Percentiles rank a stretch among this genome's conserved stretches.
Conservation (phyloP, 768 basidiomycete species). For the Rubroboletus satanas region DNA sequence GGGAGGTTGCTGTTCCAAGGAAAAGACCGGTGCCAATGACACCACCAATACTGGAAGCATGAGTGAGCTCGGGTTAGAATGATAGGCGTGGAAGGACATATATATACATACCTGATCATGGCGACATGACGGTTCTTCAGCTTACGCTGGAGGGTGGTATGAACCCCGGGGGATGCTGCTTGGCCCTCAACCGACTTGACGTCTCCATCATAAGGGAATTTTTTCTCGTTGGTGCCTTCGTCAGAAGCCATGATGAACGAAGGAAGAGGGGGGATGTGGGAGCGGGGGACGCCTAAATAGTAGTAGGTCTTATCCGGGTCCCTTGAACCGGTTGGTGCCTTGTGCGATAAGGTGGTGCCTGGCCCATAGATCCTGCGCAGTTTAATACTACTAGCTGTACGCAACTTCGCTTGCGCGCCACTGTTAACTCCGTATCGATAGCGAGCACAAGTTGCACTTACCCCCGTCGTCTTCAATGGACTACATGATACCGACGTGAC, state of each 20-base stretch:
- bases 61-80: background rate
- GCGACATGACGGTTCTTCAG: slow-evolving; percentile 35
- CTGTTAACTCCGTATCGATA: too few relatives aligned
- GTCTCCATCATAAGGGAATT: background rate
- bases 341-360: background rate
- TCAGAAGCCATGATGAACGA: slow-evolving; percentile 9
- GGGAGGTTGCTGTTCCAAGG: slow-evolving; percentile 33
- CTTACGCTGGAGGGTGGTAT: slow-evolving; percentile 23
- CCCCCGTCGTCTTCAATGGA: too few relatives aligned
- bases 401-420: too few relatives aligned
- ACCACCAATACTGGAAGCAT: slow-evolving; percentile 27
- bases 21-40: slow-evolving; percentile 43
- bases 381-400: too few relatives aligned
- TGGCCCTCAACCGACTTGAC: slow-evolving; percentile 11
- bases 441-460: too few relatives aligned
- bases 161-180: background rate
- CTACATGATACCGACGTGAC: too few relatives aligned
- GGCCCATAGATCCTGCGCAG: too few relatives aligned
- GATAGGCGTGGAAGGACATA: background rate
- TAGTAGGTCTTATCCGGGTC: background rate
- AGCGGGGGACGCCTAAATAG: background rate
- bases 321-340: background rate
- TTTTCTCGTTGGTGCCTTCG: slow-evolving; percentile 1
- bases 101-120: slow-evolving; percentile 30
- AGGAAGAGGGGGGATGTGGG: background rate